A percentile compares a stretch with the other conserved stretches of the same genome.
phyloP scores from a whole-genome alignment of 169 alveolate genomes.

The Condylostoma magnum region DNA sequence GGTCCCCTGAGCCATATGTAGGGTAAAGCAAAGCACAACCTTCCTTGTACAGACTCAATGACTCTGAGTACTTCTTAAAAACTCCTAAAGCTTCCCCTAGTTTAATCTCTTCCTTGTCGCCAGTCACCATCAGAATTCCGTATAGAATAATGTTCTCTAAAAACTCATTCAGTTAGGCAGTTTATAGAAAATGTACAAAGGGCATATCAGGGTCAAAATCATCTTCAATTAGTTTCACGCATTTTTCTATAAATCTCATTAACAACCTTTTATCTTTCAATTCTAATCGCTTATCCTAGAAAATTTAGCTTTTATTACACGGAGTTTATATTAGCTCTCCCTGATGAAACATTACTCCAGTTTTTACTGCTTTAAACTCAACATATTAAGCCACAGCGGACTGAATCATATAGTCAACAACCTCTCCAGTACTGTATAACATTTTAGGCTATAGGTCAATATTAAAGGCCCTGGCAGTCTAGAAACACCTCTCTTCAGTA shows the following conservation, averaged over 20 bases:
- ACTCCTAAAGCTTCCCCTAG: conserved; percentile 9
- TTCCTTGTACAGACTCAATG: conserved; percentile 21
- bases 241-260: conserved; percentile 32
- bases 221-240: background rate
- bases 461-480: conserved; percentile 13
- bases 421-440: conserved; percentile 29
- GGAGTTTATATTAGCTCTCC: conserved; percentile 11
- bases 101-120: background rate
- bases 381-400: conserved; percentile 29
- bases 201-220: background rate
- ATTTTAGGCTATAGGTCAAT: conserved; percentile 35
- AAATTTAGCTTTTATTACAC: conserved; percentile 37
- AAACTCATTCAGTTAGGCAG: conserved; percentile 10
- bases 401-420: conserved; percentile 20
- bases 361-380: conserved; percentile 29
- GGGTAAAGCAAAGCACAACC: conserved; percentile 36
- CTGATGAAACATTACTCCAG: conserved; percentile 16
- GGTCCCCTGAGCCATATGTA: conserved; percentile 37
- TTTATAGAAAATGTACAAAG: conserved; percentile 3
- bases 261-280: conserved; percentile 32
- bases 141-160: conserved; percentile 32
- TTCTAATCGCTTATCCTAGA: background rate
- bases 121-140: conserved; percentile 27
- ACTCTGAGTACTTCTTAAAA: background rate
- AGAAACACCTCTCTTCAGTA: conserved; percentile 1